Evolutionary conservation across 2,329 filamentous ascomycete genomes (phyloP).

Genomic region (Ascocoryne sarcoides): DNA sequence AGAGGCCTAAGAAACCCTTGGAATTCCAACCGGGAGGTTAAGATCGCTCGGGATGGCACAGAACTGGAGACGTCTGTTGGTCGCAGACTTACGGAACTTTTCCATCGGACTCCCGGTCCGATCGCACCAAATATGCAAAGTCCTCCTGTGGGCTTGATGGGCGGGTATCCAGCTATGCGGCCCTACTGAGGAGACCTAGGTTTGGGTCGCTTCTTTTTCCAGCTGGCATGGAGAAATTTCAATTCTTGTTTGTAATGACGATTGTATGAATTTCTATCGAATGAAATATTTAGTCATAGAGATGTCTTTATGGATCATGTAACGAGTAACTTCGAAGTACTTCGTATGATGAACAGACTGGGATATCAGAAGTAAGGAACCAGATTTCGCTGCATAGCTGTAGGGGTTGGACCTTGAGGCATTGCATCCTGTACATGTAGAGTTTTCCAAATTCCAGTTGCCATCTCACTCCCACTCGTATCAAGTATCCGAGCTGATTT

Average conservation of each 20-base stretch:
- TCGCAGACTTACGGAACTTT: slow-evolving; percentile 66
- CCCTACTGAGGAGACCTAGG: too few species aligned
- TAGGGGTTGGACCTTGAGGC: too few species aligned
- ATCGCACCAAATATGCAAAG: slow-evolving; percentile 4
- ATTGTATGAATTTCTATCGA: background rate
- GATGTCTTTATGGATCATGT: too few species aligned
- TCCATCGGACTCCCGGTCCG: slow-evolving; percentile 45
- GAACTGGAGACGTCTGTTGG: slow-evolving; percentile 82
- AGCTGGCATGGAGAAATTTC: background rate
- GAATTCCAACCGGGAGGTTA: slow-evolving; percentile 93
- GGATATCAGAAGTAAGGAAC: too few species aligned
- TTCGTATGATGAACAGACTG: too few species aligned
- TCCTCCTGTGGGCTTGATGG: background rate
- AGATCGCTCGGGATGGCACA: slow-evolving; percentile 90
- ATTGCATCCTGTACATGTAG: too few species aligned
- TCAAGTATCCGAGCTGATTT: too few species aligned
- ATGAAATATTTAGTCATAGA: too few species aligned
- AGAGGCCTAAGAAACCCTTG: slow-evolving; percentile 82
- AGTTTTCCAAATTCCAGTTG: too few species aligned
- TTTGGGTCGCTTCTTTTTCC: background rate
- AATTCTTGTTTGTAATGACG: background rate
- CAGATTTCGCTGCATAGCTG: too few species aligned
- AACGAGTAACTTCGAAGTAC: too few species aligned
- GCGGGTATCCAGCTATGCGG: slow-evolving; percentile 1
- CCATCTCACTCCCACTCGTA: too few species aligned